Evolutionary conservation across 148 eudicot genomes (phyloP).

Genomic region (Dianthus caryophyllus): DNA sequence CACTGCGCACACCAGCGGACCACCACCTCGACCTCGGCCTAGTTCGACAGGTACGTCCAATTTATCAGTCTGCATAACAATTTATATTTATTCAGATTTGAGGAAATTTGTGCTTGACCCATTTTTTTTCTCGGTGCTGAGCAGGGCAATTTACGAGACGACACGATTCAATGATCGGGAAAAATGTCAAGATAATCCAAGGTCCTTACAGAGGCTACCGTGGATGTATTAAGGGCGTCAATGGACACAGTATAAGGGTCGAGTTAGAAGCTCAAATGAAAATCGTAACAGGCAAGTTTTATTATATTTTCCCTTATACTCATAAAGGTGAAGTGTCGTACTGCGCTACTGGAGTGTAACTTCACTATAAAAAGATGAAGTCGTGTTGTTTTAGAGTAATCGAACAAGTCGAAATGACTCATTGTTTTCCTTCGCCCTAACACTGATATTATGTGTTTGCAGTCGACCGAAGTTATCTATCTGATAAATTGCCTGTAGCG

Average conservation of each 20-base stretch:
- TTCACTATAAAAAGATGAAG: too few relatives aligned
- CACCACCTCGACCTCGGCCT: slow-evolving; percentile 2
- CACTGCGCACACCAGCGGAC: neutral
- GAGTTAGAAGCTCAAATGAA: slow-evolving; percentile 36
- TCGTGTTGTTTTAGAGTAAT: neutral
- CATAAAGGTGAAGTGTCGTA: too few relatives aligned
- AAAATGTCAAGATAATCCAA: slow-evolving; percentile 20
- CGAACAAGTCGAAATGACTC: neutral
- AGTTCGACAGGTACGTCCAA: slow-evolving; percentile 12
- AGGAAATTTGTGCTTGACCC: neutral
- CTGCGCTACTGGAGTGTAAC: too few relatives aligned
- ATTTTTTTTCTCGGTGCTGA: neutral
- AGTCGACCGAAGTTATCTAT: slow-evolving; percentile 27
- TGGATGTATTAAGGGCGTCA: slow-evolving; percentile 25
- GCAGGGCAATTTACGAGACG: slow-evolving; percentile 7
- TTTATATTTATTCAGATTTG: neutral
- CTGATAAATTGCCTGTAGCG: slow-evolving; percentile 21
- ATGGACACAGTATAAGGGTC: slow-evolving; percentile 27
- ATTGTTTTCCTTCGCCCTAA: neutral
- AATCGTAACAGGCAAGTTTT: slow-evolving; percentile 23
- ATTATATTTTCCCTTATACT: neutral
- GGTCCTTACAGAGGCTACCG: slow-evolving; percentile 36
- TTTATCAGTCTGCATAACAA: neutral
- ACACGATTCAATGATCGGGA: slow-evolving; percentile 24
- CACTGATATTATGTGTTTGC: slow-evolving; percentile 1